Conservation (phyloP, 495 filamentous ascomycete species). For the Bryoglossum gracile region DNA sequence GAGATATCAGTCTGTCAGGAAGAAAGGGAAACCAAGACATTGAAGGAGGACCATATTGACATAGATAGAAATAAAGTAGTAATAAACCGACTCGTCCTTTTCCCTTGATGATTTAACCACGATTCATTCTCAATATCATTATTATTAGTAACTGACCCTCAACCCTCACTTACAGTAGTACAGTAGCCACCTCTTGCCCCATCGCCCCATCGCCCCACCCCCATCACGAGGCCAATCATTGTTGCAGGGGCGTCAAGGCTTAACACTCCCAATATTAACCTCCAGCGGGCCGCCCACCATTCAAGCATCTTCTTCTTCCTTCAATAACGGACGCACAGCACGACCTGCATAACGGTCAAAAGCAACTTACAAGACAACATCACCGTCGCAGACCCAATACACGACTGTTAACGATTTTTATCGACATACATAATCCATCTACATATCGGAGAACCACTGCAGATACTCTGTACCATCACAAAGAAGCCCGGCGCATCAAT, state of each 20-base stretch:
- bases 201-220: background rate
- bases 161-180: too few relatives aligned
- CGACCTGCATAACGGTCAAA: slow-evolving; percentile 3
- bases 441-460: background rate
- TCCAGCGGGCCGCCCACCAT: background rate
- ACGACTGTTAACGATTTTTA: background rate
- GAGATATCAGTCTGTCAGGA: too few relatives aligned
- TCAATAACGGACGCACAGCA: slow-evolving; percentile 1
- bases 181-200: too few relatives aligned
- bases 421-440: background rate
- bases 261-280: background rate
- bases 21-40: too few relatives aligned
- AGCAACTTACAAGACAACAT: background rate
- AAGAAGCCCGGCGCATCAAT: background rate
- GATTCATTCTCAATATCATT: too few relatives aligned
- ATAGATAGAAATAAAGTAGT: too few relatives aligned
- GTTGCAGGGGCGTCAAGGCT: background rate
- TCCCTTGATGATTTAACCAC: too few relatives aligned
- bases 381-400: background rate
- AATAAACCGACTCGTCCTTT: too few relatives aligned
- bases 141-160: too few relatives aligned
- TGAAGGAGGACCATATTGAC: too few relatives aligned
- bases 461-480: background rate
- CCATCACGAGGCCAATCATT: background rate
- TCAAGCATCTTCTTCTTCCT: background rate